These are phyloP conservation scores for Trichoderma breve DNA, from an alignment of 2,329 filamentous ascomycete species.

Conservation along the genomic window DNA sequence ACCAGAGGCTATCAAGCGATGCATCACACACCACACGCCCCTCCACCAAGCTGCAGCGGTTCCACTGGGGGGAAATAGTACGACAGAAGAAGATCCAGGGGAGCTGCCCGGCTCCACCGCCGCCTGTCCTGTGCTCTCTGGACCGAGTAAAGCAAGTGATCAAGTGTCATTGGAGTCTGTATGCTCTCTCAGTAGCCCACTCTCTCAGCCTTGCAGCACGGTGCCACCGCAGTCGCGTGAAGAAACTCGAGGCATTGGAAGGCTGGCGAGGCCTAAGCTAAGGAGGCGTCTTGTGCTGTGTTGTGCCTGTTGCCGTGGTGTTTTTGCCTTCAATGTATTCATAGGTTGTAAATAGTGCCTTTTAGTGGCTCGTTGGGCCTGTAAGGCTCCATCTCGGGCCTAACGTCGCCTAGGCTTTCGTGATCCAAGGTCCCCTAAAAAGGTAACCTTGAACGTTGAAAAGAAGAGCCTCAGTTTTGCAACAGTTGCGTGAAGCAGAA, in stretches of 20 bases:
- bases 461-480: background rate
- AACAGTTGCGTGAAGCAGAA: background rate
- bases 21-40: constrained; percentile 15
- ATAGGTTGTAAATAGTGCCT: background rate
- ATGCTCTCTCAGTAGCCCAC: background rate
- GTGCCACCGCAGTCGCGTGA: background rate
- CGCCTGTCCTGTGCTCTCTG: background rate
- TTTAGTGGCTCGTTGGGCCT: background rate
- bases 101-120: background rate
- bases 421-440: constrained; percentile 9
- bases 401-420: background rate
- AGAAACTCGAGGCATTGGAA: background rate
- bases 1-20: background rate
- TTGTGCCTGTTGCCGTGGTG: background rate
- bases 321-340: too few relatives aligned
- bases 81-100: background rate
- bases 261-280: background rate
- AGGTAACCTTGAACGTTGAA: background rate
- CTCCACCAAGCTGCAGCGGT: constrained; percentile 17
- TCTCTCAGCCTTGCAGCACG: constrained; percentile 16
- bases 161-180: background rate
- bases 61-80: constrained; percentile 4
- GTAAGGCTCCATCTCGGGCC: background rate
- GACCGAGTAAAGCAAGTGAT: background rate
- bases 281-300: background rate